These are phyloP conservation scores for Aleurites moluccanus DNA, from an alignment of 441 rosid species.

Conservation along the genomic window DNA sequence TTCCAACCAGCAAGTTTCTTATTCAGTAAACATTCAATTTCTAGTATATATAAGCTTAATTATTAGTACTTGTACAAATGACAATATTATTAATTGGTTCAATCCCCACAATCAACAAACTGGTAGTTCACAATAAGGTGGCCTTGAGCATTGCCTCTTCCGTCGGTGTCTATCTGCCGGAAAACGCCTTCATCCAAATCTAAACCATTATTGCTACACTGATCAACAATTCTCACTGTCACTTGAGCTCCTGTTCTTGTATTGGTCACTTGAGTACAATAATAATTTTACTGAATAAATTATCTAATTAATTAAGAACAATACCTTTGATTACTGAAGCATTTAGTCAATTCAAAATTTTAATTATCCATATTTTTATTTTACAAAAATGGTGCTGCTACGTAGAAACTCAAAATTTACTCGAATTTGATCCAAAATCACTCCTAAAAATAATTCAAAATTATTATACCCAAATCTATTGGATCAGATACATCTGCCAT, in stretches of 20 bases:
- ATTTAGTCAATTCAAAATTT: too few relatives aligned
- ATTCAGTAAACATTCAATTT: background rate
- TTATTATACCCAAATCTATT: too few relatives aligned
- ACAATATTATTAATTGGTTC: background rate
- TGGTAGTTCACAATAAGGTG: slow-evolving; percentile 56
- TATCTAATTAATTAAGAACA: too few relatives aligned
- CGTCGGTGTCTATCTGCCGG: slow-evolving; percentile 43
- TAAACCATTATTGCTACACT: slow-evolving; percentile 59
- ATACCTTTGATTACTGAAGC: too few relatives aligned
- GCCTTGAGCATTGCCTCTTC: slow-evolving; percentile 45
- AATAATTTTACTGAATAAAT: slow-evolving; percentile 31
- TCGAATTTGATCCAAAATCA: too few relatives aligned
- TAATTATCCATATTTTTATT: too few relatives aligned
- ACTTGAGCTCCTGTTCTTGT: slow-evolving; percentile 39
- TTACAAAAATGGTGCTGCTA: too few relatives aligned
- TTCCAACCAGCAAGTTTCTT: background rate
- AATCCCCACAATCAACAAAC: slow-evolving; percentile 48
- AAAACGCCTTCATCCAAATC: slow-evolving; percentile 52
- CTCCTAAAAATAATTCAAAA: too few relatives aligned
- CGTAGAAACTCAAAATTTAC: too few relatives aligned
- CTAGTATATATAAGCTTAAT: background rate
- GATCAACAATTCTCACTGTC: slow-evolving; percentile 60
- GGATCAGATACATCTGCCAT: too few relatives aligned
- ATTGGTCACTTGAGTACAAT: slow-evolving; percentile 44
- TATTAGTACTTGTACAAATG: background rate